Conservation (phyloP, 495 filamentous ascomycete species). For the Bryoglossum gracile region DNA sequence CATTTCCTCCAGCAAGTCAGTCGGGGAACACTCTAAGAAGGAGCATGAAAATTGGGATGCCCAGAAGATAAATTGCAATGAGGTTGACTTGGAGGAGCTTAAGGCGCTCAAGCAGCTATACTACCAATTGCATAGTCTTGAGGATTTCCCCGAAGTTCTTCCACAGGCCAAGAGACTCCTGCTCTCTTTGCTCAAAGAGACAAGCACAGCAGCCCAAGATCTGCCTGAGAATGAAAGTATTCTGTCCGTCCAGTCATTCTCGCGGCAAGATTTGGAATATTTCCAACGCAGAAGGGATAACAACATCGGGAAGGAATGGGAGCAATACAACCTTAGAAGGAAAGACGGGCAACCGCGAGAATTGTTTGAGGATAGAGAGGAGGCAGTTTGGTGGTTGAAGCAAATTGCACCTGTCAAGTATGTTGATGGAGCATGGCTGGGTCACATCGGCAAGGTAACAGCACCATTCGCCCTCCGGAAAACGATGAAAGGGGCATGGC, state of each 20-base stretch:
- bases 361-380: background rate
- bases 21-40: background rate
- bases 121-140: background rate
- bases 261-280: background rate
- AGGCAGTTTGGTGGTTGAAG: background rate
- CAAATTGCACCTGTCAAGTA: background rate
- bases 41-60: background rate
- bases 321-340: background rate
- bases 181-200: background rate
- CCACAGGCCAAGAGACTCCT: background rate
- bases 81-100: conserved; percentile 8
- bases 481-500: background rate
- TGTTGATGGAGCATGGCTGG: background rate
- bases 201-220: background rate
- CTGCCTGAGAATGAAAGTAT: too few relatives aligned
- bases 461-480: background rate
- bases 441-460: background rate
- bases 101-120: conserved; percentile 4
- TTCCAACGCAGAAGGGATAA: background rate
- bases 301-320: background rate
- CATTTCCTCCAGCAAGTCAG: conserved; percentile 1
- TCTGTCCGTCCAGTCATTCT: background rate
- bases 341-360: background rate
- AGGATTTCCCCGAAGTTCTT: background rate
- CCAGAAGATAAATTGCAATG: conserved; percentile 2